A percentile compares a stretch with the other conserved stretches of the same genome.
Conservation (phyloP, 176 grass and related monocot species). For the Tillandsia fasciculata region DNA sequence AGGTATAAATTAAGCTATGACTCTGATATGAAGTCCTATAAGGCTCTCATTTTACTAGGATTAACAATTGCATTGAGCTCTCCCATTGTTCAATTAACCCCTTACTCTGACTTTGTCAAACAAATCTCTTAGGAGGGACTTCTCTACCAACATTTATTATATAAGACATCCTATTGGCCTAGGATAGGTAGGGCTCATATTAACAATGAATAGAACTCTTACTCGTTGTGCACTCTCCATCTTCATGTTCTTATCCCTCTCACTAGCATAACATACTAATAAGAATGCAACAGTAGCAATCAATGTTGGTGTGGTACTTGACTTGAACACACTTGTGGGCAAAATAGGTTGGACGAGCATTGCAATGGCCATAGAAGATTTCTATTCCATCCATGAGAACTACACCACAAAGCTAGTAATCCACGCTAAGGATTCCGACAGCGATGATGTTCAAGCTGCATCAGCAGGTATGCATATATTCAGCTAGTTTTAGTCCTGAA, state of each 20-base stretch:
- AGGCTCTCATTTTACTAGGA: background rate
- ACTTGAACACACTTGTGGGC: conserved; percentile 29
- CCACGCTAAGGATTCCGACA: conserved; percentile 28
- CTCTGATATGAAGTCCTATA: no score
- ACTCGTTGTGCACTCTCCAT: background rate
- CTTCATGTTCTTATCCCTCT: background rate
- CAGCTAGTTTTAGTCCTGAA: background rate
- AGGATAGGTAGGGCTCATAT: background rate
- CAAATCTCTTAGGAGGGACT: background rate
- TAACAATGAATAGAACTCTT: background rate
- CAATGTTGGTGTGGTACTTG: conserved; percentile 46
- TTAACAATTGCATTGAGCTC: background rate
- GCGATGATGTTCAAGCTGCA: conserved; percentile 6
- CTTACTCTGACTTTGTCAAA: background rate
- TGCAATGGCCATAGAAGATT: conserved; percentile 47
- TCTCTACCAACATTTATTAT: background rate
- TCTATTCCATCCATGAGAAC: conserved; percentile 29
- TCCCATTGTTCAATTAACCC: background rate
- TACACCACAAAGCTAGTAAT: conserved; percentile 34
- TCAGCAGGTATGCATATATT: conserved; percentile 14
- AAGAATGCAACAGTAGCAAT: background rate
- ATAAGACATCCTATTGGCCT: background rate
- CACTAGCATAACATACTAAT: background rate
- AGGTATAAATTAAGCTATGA: no score
- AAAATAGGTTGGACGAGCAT: conserved; percentile 32